Evolutionary conservation across 805 yeast species (phyloP).

Genomic region (Pichia ethanolica): DNA sequence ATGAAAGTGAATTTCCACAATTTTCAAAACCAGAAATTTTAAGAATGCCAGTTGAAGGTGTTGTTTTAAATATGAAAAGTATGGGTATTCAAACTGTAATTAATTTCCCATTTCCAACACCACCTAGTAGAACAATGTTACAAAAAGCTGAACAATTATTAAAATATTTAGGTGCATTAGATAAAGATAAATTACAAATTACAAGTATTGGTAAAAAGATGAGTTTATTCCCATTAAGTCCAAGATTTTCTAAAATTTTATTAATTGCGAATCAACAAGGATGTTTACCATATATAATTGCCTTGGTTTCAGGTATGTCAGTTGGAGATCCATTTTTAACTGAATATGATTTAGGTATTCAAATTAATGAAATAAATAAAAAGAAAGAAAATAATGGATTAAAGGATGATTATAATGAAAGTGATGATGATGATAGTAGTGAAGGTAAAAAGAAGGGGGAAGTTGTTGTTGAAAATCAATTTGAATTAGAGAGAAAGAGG

Average conservation of each 20-base stretch:
- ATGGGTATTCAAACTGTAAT: constrained; percentile 90
- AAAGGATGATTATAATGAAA: constrained; percentile 20
- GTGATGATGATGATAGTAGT: neutral
- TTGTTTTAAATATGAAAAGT: constrained; percentile 91
- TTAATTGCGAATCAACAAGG: constrained; percentile 80
- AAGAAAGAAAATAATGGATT: constrained; percentile 32
- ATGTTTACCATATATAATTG: constrained; percentile 83
- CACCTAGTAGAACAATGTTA: constrained; percentile 63
- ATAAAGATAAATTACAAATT: constrained; percentile 38
- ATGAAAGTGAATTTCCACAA: constrained; percentile 73
- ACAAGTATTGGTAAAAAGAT: constrained; percentile 79
- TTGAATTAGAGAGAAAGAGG: constrained; percentile 33
- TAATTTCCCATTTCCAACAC: constrained; percentile 92
- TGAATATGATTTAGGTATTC: constrained; percentile 66
- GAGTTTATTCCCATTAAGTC: constrained; percentile 89
- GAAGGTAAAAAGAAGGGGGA: neutral
- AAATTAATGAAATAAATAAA: constrained; percentile 16
- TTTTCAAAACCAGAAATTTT: constrained; percentile 86
- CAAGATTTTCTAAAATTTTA: constrained; percentile 86
- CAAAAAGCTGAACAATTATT: constrained; percentile 61
- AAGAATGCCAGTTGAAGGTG: constrained; percentile 94
- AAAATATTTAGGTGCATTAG: constrained; percentile 71
- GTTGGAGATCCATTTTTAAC: constrained; percentile 87
- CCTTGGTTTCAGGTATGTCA: constrained; percentile 84
- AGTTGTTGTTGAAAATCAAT: constrained; percentile 28